Percentiles rank a stretch among this genome's conserved stretches.
Conservation (phyloP, 768 basidiomycete species). For the Leccinum uliginosum region DNA sequence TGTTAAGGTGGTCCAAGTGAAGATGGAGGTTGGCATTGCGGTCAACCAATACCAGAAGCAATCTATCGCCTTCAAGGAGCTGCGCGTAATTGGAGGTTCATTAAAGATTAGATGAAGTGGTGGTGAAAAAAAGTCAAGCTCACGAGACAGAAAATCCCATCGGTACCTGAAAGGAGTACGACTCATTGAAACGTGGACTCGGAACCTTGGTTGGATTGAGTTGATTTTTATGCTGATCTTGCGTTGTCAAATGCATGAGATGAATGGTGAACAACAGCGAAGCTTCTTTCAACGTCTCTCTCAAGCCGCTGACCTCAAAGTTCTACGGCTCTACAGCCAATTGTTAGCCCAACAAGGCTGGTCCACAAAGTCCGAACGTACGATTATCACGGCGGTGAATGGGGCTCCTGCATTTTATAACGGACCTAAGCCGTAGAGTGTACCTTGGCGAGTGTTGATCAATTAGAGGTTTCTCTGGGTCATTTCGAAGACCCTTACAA, state of each 20-base stretch:
- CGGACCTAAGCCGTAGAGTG: slow-evolving; percentile 14
- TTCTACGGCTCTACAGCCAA: slow-evolving; percentile 7
- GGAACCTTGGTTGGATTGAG: slow-evolving; percentile 19
- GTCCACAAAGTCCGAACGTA: background rate
- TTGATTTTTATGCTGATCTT: slow-evolving; percentile 29
- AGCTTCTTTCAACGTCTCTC: slow-evolving; percentile 17
- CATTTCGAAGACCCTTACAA: no score
- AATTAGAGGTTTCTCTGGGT: background rate
- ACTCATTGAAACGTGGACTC: slow-evolving; percentile 23
- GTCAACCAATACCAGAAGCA: slow-evolving; percentile 40
- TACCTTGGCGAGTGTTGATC: slow-evolving; percentile 6
- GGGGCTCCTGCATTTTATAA: background rate
- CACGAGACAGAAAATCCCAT: slow-evolving; percentile 22
- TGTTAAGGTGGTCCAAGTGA: slow-evolving; percentile 33
- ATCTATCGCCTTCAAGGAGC: slow-evolving; percentile 36
- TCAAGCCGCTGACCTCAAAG: slow-evolving; percentile 16
- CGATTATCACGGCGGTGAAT: background rate
- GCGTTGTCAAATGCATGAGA: slow-evolving; percentile 26
- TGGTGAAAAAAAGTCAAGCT: background rate
- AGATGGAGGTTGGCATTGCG: slow-evolving; percentile 30
- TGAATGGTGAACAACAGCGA: slow-evolving; percentile 23
- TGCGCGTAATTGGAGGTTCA: slow-evolving; percentile 31
- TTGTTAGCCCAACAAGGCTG: background rate
- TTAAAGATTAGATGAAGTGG: background rate
- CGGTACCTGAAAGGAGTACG: slow-evolving; percentile 22